These are phyloP conservation scores for Myrica gale DNA, from an alignment of 306 rosid species.

Conservation along the genomic window DNA sequence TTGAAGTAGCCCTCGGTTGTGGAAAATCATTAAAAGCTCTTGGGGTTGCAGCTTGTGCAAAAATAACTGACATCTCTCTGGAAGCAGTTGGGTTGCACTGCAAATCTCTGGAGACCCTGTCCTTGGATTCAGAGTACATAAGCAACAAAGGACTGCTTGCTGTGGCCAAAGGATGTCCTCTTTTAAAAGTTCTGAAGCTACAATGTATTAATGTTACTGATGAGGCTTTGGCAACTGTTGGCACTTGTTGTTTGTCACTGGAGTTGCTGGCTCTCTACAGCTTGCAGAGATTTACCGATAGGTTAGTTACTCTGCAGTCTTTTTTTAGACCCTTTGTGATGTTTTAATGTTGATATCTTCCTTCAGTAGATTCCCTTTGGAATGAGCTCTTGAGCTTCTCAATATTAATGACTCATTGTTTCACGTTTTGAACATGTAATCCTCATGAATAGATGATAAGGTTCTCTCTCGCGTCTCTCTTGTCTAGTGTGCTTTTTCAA, in stretches of 20 bases:
- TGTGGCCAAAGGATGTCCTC: conserved; percentile 73
- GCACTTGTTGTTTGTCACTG: conserved; percentile 55
- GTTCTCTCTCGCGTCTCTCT: too few species aligned
- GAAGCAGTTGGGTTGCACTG: conserved; percentile 79
- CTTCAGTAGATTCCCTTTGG: not conserved
- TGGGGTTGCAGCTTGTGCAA: conserved; percentile 89
- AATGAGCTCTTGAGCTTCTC: not conserved
- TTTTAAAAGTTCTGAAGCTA: conserved; percentile 76
- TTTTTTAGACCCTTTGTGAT: conserved; percentile 5
- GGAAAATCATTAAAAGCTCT: conserved; percentile 74
- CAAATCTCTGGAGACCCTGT: conserved; percentile 58
- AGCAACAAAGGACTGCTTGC: conserved; percentile 77
- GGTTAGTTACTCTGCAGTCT: conserved; percentile 44
- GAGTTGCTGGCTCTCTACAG: conserved; percentile 77
- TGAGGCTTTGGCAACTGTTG: conserved; percentile 83
- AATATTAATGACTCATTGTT: not conserved
- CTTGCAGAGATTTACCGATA: conserved; percentile 83
- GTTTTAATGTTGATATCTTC: not conserved
- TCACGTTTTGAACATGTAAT: not conserved
- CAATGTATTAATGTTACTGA: conserved; percentile 84
- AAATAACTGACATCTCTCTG: conserved; percentile 73
- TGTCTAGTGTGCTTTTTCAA: too few species aligned
- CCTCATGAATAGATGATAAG: conserved; percentile 10
- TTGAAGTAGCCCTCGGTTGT: conserved; percentile 63
- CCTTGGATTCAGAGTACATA: conserved; percentile 82